A percentile compares a stretch with the other conserved stretches of the same genome.
Conservation (phyloP, 345 rosid genomes). For the Bruguiera parviflora region DNA sequence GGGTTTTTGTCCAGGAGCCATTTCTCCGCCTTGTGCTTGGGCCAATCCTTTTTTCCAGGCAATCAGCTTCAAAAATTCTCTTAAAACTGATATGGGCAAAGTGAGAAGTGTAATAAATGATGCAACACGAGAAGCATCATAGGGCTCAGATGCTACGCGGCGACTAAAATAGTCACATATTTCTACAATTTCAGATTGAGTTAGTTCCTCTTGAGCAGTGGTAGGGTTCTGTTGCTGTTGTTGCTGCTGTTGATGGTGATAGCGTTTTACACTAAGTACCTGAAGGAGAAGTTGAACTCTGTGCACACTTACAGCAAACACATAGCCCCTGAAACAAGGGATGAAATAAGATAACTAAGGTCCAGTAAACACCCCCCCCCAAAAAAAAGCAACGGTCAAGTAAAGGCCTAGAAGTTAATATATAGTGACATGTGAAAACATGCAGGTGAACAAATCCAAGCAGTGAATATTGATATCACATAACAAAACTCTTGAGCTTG, state of each 20-base stretch:
- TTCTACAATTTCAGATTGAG: slow-evolving; percentile 81
- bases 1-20: slow-evolving; percentile 84
- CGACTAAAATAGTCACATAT: slow-evolving; percentile 98
- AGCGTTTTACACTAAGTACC: slow-evolving; percentile 91
- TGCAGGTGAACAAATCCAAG: no score
- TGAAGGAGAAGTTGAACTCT: slow-evolving; percentile 99
- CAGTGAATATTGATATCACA: no score
- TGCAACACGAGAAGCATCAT: slow-evolving; percentile 96
- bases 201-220: slow-evolving; percentile 79
- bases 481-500: no score
- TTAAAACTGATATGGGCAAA: slow-evolving; percentile 77
- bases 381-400: not conserved
- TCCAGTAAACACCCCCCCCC: not conserved
- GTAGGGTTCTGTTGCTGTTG: slow-evolving; percentile 69
- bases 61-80: slow-evolving; percentile 90
- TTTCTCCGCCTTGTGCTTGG: slow-evolving; percentile 75
- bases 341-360: slow-evolving; percentile 7
- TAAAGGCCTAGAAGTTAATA: not conserved
- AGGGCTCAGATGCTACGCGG: slow-evolving; percentile 96
- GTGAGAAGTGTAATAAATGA: slow-evolving; percentile 99
- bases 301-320: slow-evolving; percentile 94
- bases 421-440: no score
- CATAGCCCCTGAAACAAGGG: slow-evolving; percentile 74
- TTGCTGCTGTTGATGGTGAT: slow-evolving; percentile 86
- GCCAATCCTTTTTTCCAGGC: slow-evolving; percentile 96